Percentiles rank a stretch among this genome's conserved stretches.
phyloP scores from a whole-genome alignment of 2,329 filamentous ascomycete genomes.

The Fusarium solani-melongenae region DNA sequence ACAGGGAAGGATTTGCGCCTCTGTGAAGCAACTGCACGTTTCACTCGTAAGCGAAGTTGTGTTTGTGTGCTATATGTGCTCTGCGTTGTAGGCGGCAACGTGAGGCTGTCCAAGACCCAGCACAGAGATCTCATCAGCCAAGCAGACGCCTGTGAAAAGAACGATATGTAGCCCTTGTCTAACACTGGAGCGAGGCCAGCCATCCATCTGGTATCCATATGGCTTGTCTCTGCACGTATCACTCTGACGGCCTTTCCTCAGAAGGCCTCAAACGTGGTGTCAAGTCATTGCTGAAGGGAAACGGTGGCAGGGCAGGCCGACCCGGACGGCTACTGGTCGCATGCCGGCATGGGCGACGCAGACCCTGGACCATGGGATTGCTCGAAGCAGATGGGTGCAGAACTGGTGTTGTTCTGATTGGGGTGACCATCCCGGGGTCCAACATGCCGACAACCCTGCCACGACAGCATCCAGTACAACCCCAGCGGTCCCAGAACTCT shows the following conservation, averaged over 20 bases:
- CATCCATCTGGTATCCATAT: slow-evolving; percentile 34
- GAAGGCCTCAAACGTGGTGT: slow-evolving; percentile 40
- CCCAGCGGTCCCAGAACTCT: slow-evolving; percentile 25
- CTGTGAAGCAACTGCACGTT: slow-evolving; percentile 23
- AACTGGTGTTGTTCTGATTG: slow-evolving; percentile 25
- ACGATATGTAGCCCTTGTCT: slow-evolving; percentile 17
- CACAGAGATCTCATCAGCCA: slow-evolving; percentile 1
- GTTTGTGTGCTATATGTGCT: background rate
- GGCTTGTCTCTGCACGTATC: slow-evolving; percentile 32
- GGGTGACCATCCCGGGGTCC: slow-evolving; percentile 17
- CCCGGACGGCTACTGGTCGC: slow-evolving; percentile 16
- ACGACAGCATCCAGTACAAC: slow-evolving; percentile 36
- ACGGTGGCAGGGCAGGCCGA: slow-evolving; percentile 17
- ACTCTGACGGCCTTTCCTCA: slow-evolving; percentile 32
- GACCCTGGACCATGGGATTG: slow-evolving; percentile 30
- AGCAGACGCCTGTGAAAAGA: background rate
- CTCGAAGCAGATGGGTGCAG: slow-evolving; percentile 43
- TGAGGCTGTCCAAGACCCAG: slow-evolving; percentile 12
- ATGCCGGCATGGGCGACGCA: slow-evolving; percentile 12
- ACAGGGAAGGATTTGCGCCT: slow-evolving; percentile 26
- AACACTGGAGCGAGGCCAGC: slow-evolving; percentile 33
- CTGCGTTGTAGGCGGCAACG: slow-evolving; percentile 1
- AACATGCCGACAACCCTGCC: slow-evolving; percentile 32
- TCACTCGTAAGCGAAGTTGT: slow-evolving; percentile 21
- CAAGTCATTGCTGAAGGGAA: slow-evolving; percentile 22